These are phyloP conservation scores for Byssoonygena ceratinophila DNA, from an alignment of 2,329 filamentous ascomycete genomes.

Conservation along the genomic window DNA sequence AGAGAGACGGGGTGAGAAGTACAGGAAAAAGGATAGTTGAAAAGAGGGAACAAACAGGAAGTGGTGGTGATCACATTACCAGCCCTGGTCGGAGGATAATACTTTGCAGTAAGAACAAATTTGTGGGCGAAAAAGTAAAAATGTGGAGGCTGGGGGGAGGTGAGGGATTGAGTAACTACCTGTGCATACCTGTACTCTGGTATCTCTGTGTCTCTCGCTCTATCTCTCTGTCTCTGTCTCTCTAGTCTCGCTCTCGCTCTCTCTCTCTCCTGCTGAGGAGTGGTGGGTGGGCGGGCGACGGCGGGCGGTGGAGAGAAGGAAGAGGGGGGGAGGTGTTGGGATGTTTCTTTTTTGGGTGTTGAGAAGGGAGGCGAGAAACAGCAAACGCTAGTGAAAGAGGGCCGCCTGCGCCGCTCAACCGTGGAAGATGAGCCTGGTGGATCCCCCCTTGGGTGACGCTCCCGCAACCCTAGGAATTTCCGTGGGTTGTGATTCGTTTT, in stretches of 20 bases:
- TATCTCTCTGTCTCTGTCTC: too few relatives aligned
- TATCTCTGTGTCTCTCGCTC: too few relatives aligned
- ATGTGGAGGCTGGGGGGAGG: conserved; percentile 23
- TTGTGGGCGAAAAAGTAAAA: conserved; percentile 13
- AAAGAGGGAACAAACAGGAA: conserved; percentile 8
- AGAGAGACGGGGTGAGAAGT: neutral
- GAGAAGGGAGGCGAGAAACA: neutral
- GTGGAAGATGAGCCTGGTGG: conserved; percentile 8
- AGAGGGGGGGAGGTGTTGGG: neutral
- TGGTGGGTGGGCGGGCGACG: neutral
- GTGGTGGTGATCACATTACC: conserved; percentile 15
- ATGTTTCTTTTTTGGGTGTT: neutral
- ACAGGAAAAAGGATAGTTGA: conserved; percentile 1
- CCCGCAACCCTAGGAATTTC: conserved; percentile 1
- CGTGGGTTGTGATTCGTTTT: conserved; percentile 1
- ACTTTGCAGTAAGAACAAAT: conserved; percentile 12
- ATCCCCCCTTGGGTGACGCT: conserved; percentile 5
- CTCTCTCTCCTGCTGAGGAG: too few relatives aligned
- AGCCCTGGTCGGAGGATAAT: conserved; percentile 10
- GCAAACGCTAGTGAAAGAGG: conserved; percentile 3
- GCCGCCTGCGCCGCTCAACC: conserved; percentile 7
- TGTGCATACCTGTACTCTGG: too few relatives aligned
- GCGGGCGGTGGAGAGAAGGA: neutral
- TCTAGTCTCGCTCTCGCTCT: too few relatives aligned
- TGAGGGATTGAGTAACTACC: conserved; percentile 3